phyloP scores from a whole-genome alignment of 1,284 basidiomycete genomes.

The Cystobasidium slooffiae region DNA sequence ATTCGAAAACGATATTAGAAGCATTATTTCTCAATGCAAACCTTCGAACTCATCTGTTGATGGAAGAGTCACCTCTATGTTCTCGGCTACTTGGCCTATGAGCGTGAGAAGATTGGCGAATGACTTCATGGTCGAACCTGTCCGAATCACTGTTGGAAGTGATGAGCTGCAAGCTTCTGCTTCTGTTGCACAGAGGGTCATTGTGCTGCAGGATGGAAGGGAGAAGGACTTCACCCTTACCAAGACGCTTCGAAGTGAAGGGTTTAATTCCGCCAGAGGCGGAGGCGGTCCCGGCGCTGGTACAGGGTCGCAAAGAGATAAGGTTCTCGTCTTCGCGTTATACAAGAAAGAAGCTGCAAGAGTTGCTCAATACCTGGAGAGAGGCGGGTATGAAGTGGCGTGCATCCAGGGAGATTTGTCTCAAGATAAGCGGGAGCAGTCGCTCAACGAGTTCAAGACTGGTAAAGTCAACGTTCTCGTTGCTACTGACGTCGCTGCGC shows the following conservation, averaged over 20 bases:
- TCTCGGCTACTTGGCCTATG: constrained; percentile 98
- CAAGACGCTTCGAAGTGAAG: constrained; percentile 49
- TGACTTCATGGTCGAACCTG: constrained; percentile 82
- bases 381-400: constrained; percentile 81
- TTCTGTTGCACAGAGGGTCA: constrained; percentile 75
- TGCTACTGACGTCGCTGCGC: constrained; percentile 92
- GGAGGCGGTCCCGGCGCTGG: neutral
- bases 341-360: constrained; percentile 98
- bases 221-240: constrained; percentile 74
- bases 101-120: constrained; percentile 90
- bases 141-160: constrained; percentile 90
- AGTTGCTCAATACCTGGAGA: constrained; percentile 77
- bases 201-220: constrained; percentile 85
- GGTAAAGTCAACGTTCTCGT: constrained; percentile 84
- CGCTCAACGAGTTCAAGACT: constrained; percentile 85
- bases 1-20: constrained; percentile 96
- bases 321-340: constrained; percentile 82
- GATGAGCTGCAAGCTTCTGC: constrained; percentile 95
- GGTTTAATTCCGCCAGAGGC: constrained; percentile 33
- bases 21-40: constrained; percentile 78
- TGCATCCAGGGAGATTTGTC: constrained; percentile 68
- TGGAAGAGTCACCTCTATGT: constrained; percentile 59
- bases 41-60: constrained; percentile 57
- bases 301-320: constrained; percentile 65
- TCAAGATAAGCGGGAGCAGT: constrained; percentile 82